Conservation (phyloP, 257 asterid genomes). For the Vinca minor region DNA sequence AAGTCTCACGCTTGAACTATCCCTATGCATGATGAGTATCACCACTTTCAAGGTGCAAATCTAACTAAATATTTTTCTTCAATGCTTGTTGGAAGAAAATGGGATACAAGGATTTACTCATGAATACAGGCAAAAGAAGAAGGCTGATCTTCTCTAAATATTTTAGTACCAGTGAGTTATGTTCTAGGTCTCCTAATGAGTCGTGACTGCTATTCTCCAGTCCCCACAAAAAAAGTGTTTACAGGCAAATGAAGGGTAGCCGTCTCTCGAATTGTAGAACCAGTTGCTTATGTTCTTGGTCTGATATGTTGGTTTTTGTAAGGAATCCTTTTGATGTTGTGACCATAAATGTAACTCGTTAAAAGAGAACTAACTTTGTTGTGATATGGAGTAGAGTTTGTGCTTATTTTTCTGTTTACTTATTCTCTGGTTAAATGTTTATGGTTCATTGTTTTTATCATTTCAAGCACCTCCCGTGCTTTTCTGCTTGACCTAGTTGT, state of each 20-base stretch:
- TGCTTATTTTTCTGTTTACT: no score
- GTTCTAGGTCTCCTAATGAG: neutral
- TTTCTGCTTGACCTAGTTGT: neutral
- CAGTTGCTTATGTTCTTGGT: no score
- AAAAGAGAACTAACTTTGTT: neutral
- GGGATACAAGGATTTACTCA: neutral
- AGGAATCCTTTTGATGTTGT: neutral
- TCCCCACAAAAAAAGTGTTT: neutral
- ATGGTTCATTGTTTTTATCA: no score
- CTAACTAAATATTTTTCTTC: neutral
- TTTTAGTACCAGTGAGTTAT: neutral
- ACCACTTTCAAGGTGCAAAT: neutral
- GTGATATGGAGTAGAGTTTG: neutral
- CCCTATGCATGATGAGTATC: neutral
- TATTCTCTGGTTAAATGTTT: no score
- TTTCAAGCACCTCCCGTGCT: neutral
- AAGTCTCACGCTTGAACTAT: neutral
- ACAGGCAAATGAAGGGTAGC: neutral
- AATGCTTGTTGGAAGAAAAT: neutral
- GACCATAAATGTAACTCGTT: neutral
- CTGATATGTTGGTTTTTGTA: neutral
- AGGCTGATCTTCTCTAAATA: neutral
- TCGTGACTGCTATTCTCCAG: neutral
- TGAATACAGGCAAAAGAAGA: neutral
- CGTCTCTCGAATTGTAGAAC: neutral